Percentiles rank a stretch among this genome's conserved stretches.
Conservation (phyloP, 2,329 filamentous ascomycete species). For the Apiospora rasikravindrae region DNA sequence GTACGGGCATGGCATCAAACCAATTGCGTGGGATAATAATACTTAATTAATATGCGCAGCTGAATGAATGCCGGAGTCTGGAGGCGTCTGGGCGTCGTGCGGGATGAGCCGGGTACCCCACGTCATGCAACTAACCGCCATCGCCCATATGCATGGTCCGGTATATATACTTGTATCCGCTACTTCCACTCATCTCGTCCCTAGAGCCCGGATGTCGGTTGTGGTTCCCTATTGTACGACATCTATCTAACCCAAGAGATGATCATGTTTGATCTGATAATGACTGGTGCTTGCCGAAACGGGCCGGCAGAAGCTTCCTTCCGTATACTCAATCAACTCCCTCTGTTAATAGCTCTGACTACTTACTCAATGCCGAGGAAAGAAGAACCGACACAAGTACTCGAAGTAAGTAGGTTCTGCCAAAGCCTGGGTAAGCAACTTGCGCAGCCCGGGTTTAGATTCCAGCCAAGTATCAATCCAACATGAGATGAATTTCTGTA, state of each 20-base stretch:
- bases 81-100: neutral
- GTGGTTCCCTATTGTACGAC: too few relatives aligned
- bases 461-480: too few relatives aligned
- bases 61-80: neutral
- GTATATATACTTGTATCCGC: neutral
- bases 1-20: neutral
- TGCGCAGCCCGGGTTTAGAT: neutral
- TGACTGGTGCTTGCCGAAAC: too few relatives aligned
- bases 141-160: neutral
- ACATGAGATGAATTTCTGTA: too few relatives aligned
- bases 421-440: neutral
- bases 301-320: too few relatives aligned
- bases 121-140: neutral
- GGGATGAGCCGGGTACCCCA: conserved; percentile 14
- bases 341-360: too few relatives aligned
- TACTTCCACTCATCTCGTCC: neutral
- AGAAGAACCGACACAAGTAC: neutral
- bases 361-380: neutral
- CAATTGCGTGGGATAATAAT: neutral
- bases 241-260: neutral
- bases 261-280: too few relatives aligned
- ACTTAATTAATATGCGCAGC: neutral
- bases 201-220: too few relatives aligned
- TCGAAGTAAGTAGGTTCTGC: neutral
- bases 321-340: too few relatives aligned